These are phyloP conservation scores for Ogataea pilisensis DNA, from an alignment of 805 yeast genomes.

Conservation along the genomic window DNA sequence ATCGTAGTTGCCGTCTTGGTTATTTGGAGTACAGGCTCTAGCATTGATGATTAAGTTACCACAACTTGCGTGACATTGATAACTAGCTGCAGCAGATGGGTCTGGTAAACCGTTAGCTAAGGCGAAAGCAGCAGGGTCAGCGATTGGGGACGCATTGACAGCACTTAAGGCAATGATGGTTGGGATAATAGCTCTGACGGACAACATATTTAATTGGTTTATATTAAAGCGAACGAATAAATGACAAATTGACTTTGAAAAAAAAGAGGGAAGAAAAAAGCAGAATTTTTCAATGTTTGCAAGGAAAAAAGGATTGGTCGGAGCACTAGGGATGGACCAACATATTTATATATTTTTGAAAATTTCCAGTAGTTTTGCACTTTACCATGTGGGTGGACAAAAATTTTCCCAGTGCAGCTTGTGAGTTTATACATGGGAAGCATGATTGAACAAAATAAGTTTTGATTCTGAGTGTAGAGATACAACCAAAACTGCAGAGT, in stretches of 20 bases:
- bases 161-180: conserved; percentile 6
- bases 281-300: neutral
- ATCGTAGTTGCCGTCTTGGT: conserved; percentile 30
- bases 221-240: neutral
- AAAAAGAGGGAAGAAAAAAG: neutral
- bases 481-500: too few species aligned
- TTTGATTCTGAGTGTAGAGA: too few species aligned
- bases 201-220: neutral
- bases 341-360: neutral
- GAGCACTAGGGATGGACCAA: too few species aligned
- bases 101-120: conserved; percentile 8
- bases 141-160: conserved; percentile 17
- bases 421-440: too few species aligned
- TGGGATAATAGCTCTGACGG: conserved; percentile 3
- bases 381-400: too few species aligned
- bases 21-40: conserved; percentile 21
- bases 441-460: too few species aligned
- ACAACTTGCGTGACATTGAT: conserved; percentile 31
- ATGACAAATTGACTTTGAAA: neutral
- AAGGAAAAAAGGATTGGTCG: neutral
- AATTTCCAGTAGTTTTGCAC: too few species aligned
- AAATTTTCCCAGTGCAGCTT: too few species aligned
- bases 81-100: conserved; percentile 25
- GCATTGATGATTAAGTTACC: conserved; percentile 31
- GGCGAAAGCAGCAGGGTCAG: conserved; percentile 23